Evolutionary conservation across 1,284 basidiomycete genomes (phyloP).

Genomic region (Singerocomus rubriflavus): DNA sequence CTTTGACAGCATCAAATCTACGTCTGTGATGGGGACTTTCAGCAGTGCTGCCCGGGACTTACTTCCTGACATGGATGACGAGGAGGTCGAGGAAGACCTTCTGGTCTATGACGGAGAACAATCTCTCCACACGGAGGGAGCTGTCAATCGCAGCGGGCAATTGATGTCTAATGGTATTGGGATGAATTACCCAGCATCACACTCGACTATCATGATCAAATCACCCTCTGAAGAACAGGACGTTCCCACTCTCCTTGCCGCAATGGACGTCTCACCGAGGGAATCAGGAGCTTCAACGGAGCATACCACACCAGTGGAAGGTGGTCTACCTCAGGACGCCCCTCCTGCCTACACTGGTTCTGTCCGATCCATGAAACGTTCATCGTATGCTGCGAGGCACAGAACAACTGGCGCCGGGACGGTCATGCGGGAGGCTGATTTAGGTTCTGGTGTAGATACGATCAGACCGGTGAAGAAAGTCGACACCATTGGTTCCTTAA

Average conservation of each 20-base stretch:
- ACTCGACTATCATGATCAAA: slow-evolving; percentile 71
- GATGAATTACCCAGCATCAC: slow-evolving; percentile 53
- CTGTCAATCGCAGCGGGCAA: slow-evolving; percentile 63
- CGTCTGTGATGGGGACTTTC: slow-evolving; percentile 71
- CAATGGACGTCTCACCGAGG: slow-evolving; percentile 35
- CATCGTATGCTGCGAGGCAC: slow-evolving; percentile 73
- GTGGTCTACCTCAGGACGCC: slow-evolving; percentile 42
- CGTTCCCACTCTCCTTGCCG: slow-evolving; percentile 39
- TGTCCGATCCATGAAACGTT: slow-evolving; percentile 52
- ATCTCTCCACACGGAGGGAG: slow-evolving; percentile 57
- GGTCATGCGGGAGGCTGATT: slow-evolving; percentile 72
- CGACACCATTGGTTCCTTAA: slow-evolving; percentile 74
- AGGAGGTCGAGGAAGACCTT: slow-evolving; percentile 46
- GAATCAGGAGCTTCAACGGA: slow-evolving; percentile 37
- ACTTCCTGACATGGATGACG: slow-evolving; percentile 54
- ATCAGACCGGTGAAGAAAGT: slow-evolving; percentile 92
- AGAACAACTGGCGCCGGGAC: slow-evolving; percentile 67
- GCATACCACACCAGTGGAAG: slow-evolving; percentile 32
- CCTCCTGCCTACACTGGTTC: slow-evolving; percentile 63
- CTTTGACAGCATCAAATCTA: slow-evolving; percentile 85
- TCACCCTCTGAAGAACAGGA: slow-evolving; percentile 39
- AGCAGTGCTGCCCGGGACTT: slow-evolving; percentile 66
- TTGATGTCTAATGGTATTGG: slow-evolving; percentile 41
- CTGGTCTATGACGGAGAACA: slow-evolving; percentile 42
- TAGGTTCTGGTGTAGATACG: slow-evolving; percentile 83